Evolutionary conservation across 2,329 filamentous ascomycete genomes (phyloP).

Genomic region (Aspergillus pseudoglaucus): DNA sequence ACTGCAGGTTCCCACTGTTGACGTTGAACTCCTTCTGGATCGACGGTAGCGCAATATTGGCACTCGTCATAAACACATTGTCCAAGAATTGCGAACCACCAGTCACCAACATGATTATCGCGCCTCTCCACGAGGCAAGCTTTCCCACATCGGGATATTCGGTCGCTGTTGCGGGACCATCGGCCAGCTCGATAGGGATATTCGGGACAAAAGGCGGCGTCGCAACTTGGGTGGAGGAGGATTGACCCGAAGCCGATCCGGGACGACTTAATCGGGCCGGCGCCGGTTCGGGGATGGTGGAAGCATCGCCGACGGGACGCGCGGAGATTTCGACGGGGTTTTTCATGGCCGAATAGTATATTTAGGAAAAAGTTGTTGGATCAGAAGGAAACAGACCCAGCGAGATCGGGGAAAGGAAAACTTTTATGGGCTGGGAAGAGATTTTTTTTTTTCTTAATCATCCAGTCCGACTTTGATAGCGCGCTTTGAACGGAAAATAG

Average conservation of each 20-base stretch:
- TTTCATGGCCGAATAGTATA: not conserved
- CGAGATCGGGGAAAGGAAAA: not conserved
- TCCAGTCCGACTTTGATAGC: too few relatives aligned
- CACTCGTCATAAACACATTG: constrained; percentile 40
- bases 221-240: not conserved
- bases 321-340: not conserved
- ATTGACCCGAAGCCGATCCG: not conserved
- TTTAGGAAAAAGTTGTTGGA: not conserved
- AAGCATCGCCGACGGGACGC: not conserved
- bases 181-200: not conserved
- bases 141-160: constrained; percentile 26
- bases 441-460: too few relatives aligned
- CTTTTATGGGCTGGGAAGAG: not conserved
- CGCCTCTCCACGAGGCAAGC: constrained; percentile 33
- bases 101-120: constrained; percentile 34
- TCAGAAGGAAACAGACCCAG: not conserved
- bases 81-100: constrained; percentile 40
- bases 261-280: not conserved
- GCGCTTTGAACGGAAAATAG: too few relatives aligned
- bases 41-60: constrained; percentile 37
- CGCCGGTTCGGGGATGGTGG: not conserved
- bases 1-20: constrained; percentile 31
- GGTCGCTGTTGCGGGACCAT: not conserved
- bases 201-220: not conserved
- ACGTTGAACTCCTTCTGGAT: constrained; percentile 35